Evolutionary conservation across 257 asterid species (phyloP), one percentile per base, ranked within the genome.

Genomic region (Fraxinus quadrangulata): DNA sequence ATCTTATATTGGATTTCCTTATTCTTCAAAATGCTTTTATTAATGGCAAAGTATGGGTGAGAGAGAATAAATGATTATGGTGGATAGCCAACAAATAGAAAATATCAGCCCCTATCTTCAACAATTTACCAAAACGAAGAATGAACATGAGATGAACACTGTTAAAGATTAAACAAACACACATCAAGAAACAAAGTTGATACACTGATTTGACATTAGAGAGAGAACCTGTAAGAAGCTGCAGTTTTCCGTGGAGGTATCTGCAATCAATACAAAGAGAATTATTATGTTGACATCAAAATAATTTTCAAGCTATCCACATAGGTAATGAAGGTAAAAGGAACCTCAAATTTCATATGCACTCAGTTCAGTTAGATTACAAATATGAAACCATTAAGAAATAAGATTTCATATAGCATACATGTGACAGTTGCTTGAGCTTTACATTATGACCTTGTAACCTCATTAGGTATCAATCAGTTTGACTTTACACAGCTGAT

Each of bases 101-200:
- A 42, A 66, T 8, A 80, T n/a, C n/a, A 24, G 23, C 34, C 36
- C 73, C 24, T 21, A 3, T 13, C 54, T 16, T 47, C 6, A 13
- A 47, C 17, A 13, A 47, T 13, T 47, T 47, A 47, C 6, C n/a
- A 47, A 3, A 47, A 47, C 3, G 19, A 47, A 14, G 54, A 19
- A 47, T 47, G 54, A 1, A 47, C 42, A 78, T 34, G 37, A 56
- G 72, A 19, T n/a, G 9, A 3, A 59, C 0, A 47, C 33, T 17
- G 47, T 23, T 11, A 14, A 74, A 56, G 36, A 45, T 23, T 4
- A n/a, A 61, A 79, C 23, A 73, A 54, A 68, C 63, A 54, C 71
- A 79, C 72, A 78, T 73, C 68, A 76, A 26, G 72, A 81, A 72
- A 77, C 63, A 9, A 67, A 5, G 28, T 26, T 66, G 40, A 40